A percentile compares a stretch with the other conserved stretches of the same genome.
Conservation (phyloP, 129 eudicot species). For the Dittrichia graveolens region DNA sequence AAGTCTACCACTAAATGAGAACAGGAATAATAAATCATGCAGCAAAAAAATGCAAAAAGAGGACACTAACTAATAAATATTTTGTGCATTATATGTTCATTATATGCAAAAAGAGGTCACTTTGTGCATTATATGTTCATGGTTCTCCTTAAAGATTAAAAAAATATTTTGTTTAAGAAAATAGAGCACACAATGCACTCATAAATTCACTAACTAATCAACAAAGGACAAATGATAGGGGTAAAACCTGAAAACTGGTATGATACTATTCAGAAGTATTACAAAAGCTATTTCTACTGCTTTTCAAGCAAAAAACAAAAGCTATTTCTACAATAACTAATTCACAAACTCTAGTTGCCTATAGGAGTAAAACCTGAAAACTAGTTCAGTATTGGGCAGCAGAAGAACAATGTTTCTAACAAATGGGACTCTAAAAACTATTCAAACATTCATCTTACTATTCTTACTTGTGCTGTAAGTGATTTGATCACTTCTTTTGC, state of each 20-base stretch:
- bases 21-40: too few relatives aligned
- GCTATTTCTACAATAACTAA: too few relatives aligned
- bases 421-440: constrained; percentile 11
- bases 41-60: too few relatives aligned
- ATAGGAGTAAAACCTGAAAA: neutral
- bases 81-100: too few relatives aligned
- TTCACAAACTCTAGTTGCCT: neutral
- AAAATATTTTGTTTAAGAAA: neutral
- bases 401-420: constrained; percentile 11
- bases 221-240: too few relatives aligned
- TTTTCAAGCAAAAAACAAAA: too few relatives aligned
- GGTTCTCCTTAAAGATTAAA: neutral
- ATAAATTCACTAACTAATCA: neutral
- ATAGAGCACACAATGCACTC: neutral
- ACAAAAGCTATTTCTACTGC: neutral
- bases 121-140: neutral
- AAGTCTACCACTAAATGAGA: too few relatives aligned
- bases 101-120: too few relatives aligned
- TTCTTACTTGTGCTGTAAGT: constrained; percentile 85
- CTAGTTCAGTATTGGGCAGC: constrained; percentile 10
- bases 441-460: constrained; percentile 43
- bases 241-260: too few relatives aligned
- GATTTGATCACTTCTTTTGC: constrained; percentile 97
- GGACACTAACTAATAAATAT: too few relatives aligned
- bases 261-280: neutral